Conservation (phyloP, 1,284 basidiomycete species). For the Heimioporus retisporus region DNA sequence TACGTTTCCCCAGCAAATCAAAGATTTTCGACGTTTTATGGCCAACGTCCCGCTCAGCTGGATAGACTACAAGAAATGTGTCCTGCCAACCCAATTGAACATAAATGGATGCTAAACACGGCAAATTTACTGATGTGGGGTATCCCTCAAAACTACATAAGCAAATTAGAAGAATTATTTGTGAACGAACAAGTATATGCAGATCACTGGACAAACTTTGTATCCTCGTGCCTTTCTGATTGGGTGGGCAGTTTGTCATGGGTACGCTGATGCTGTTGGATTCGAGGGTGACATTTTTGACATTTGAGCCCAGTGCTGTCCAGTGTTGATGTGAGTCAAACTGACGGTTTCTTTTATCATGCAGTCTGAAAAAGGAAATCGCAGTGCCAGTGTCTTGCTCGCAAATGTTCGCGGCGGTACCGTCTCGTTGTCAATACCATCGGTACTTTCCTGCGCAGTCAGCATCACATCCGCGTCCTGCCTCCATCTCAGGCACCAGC, state of each 20-base stretch:
- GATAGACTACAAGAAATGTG: slow-evolving; percentile 44
- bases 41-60: slow-evolving; percentile 37
- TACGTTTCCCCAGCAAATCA: slow-evolving; percentile 32
- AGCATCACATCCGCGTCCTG: slow-evolving; percentile 41
- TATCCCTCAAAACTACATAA: slow-evolving; percentile 36
- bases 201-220: slow-evolving; percentile 44
- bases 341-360: neutral
- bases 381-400: slow-evolving; percentile 39
- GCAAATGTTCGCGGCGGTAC: slow-evolving; percentile 33
- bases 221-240: slow-evolving; percentile 37
- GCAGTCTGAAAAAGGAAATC: neutral
- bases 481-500: slow-evolving; percentile 37
- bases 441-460: slow-evolving; percentile 32
- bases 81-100: slow-evolving; percentile 22
- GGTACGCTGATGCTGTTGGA: slow-evolving; percentile 25
- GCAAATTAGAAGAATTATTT: slow-evolving; percentile 40
- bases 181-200: slow-evolving; percentile 45
- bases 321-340: slow-evolving; percentile 40
- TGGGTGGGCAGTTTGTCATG: slow-evolving; percentile 40
- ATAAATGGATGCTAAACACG: slow-evolving; percentile 30
- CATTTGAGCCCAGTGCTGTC: slow-evolving; percentile 30
- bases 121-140: slow-evolving; percentile 39
- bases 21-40: slow-evolving; percentile 41
- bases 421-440: slow-evolving; percentile 31
- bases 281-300: slow-evolving; percentile 20